Conservation (phyloP, 192 early-diverging fungal genomes). For the Polychytrium aggregatum region DNA sequence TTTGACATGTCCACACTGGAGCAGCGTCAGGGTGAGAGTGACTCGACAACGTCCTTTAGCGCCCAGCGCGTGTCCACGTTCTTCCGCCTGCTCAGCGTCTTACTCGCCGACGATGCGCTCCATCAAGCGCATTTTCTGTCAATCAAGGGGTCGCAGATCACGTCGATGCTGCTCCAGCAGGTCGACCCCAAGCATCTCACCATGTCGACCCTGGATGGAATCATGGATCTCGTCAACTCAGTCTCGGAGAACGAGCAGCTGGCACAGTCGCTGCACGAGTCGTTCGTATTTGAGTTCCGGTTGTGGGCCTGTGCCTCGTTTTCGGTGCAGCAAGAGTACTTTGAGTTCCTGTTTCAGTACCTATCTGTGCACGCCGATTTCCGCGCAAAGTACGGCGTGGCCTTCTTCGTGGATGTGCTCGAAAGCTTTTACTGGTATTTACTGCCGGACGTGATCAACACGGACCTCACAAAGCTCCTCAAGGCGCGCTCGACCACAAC, state of each 20-base stretch:
- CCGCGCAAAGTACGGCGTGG: slow-evolving; percentile 11
- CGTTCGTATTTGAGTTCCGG: slow-evolving; percentile 21
- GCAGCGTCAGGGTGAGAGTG: too few relatives aligned
- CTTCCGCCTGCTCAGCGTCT: slow-evolving; percentile 17
- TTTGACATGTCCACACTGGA: slow-evolving; percentile 25
- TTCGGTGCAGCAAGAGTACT: slow-evolving; percentile 23
- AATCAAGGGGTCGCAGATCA: slow-evolving; percentile 23
- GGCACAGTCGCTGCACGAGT: slow-evolving; percentile 5
- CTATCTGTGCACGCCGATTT: slow-evolving; percentile 8
- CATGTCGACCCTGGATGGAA: slow-evolving; percentile 19
- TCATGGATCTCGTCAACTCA: slow-evolving; percentile 16
- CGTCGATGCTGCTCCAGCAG: slow-evolving; percentile 20
- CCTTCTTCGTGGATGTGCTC: slow-evolving; percentile 23
- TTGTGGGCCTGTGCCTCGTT: slow-evolving; percentile 18
- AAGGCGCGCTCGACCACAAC: too few relatives aligned
- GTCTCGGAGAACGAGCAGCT: background rate
- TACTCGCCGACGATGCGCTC: slow-evolving; percentile 10
- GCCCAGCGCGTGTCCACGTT: too few relatives aligned
- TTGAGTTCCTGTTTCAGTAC: slow-evolving; percentile 14
- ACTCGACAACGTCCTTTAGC: too few relatives aligned
- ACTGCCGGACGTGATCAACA: slow-evolving; percentile 9
- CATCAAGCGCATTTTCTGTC: slow-evolving; percentile 20
- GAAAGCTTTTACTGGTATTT: slow-evolving; percentile 25
- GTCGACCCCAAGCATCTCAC: slow-evolving; percentile 13
- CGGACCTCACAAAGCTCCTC: too few relatives aligned